These are phyloP conservation scores for Phaeomoniella chlamydospora DNA, from an alignment of 2,329 filamentous ascomycete genomes.

Conservation along the genomic window DNA sequence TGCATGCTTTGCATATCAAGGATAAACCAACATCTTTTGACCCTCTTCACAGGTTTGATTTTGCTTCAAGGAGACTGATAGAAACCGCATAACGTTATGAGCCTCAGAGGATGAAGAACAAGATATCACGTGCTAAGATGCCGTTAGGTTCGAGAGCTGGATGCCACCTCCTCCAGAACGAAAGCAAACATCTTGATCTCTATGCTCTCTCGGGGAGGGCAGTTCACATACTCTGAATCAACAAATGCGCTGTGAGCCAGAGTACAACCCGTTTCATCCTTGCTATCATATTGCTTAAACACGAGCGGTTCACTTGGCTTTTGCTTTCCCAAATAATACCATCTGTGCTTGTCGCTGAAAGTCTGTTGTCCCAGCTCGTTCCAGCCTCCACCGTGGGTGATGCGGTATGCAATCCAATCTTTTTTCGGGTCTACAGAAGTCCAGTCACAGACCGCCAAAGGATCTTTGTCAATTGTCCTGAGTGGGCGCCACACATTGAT, in stretches of 20 bases:
- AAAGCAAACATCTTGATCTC: slow-evolving; percentile 33
- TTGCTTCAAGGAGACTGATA: too few species aligned
- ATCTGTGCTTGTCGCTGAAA: slow-evolving; percentile 28
- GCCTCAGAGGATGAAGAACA: too few species aligned
- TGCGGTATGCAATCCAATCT: not conserved
- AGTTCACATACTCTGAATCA: slow-evolving; percentile 28
- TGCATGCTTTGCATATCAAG: too few species aligned
- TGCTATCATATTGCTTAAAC: slow-evolving; percentile 49
- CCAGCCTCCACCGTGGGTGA: slow-evolving; percentile 20
- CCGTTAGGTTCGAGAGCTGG: too few species aligned
- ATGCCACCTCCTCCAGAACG: slow-evolving; percentile 1
- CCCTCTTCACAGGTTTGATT: too few species aligned
- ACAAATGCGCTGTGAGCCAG: slow-evolving; percentile 43
- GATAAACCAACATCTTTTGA: too few species aligned
- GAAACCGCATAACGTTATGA: too few species aligned
- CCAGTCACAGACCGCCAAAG: slow-evolving; percentile 38
- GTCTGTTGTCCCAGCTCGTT: slow-evolving; percentile 32
- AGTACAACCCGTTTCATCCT: slow-evolving; percentile 35
- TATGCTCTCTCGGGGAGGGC: slow-evolving; percentile 36
- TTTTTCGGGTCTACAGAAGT: slow-evolving; percentile 28
- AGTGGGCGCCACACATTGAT: slow-evolving; percentile 38
- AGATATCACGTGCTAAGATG: too few species aligned
- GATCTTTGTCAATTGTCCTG: slow-evolving; percentile 34
- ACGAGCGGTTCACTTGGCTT: slow-evolving; percentile 39
- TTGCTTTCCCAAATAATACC: slow-evolving; percentile 39